phyloP scores from a whole-genome alignment of 768 basidiomycete genomes.

The Peribolospora kevripleyi region DNA sequence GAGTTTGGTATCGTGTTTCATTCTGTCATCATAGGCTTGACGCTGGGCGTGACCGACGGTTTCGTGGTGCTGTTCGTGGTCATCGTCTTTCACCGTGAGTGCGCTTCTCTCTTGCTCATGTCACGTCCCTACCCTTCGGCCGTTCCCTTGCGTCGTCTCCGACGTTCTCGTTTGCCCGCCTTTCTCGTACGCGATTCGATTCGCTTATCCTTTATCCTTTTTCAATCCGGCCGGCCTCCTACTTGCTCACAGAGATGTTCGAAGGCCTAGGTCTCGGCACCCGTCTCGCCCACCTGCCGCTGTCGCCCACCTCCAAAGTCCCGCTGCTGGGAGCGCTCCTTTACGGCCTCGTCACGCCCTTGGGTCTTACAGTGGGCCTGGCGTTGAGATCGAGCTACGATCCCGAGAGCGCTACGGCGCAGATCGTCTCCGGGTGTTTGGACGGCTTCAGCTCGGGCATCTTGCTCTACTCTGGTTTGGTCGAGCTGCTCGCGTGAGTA shows the following conservation, averaged over 20 bases:
- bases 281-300: conserved; percentile 48
- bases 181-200: too few species aligned
- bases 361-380: too few species aligned
- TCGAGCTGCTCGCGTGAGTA: conserved; percentile 48
- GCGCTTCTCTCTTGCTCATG: too few species aligned
- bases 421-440: conserved; percentile 58
- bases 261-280: conserved; percentile 85
- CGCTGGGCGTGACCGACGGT: conserved; percentile 55
- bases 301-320: conserved; percentile 2
- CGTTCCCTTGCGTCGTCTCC: too few species aligned
- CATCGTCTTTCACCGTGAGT: conserved; percentile 47
- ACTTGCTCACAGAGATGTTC: conserved; percentile 38
- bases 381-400: conserved; percentile 30
- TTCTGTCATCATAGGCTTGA: conserved; percentile 52
- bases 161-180: too few species aligned
- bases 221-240: background rate
- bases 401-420: conserved; percentile 46
- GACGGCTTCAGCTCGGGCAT: conserved; percentile 74
- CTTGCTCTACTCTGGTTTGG: conserved; percentile 61
- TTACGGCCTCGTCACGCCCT: too few species aligned
- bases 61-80: conserved; percentile 79
- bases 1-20: conserved; percentile 79
- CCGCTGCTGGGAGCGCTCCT: too few species aligned
- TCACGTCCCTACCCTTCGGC: too few species aligned
- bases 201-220: too few species aligned